Base-by-base conservation (phyloP, 2,329 filamentous ascomycete species). In the Alternaria hordeiaustralica region DNA sequence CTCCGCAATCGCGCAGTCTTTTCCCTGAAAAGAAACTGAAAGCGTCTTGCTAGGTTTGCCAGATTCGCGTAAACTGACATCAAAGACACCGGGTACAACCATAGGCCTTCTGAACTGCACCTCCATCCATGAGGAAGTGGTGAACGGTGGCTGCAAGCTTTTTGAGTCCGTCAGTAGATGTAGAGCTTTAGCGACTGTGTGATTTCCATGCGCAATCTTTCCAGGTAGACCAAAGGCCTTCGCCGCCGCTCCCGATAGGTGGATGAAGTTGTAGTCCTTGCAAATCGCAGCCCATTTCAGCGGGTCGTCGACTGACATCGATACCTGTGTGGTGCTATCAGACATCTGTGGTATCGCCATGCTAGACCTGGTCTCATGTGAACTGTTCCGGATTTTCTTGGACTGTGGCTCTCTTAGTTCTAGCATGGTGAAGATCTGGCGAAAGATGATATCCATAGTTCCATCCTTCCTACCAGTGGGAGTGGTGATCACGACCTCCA, bases 201-300 rank as follows among this genome's bases (percentile, higher is more conserved):
- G 58, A 9, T 64, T 64, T 4, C 62, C 62, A 5, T 64, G 54
- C 18, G 50, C 59, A 21, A 63, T 60, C 51, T 59, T 58, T 25
- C 55, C 63, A n/a, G 59, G 55, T 45, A 59, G 21, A 23, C 50
- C 59, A 18, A 62, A 51, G 4, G 55, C 11, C 18, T 50, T 62
- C 26, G 59, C 55, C 30, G 63, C 55, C 5, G 44, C 8, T 12
- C 45, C 15, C 13, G 59, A 62, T 9, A 65, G 25, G 6, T 65
- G 59, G 3, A 65, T 58, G 25, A 62, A 51, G 45, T 65, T 55
- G 36, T 65, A 62, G 18, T 65, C 59, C 28, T 65, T 65, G 45
- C 55, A 62, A 8, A 59, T 46, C 25, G 59, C 50, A n/a, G 50
- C 63, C 50, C 59, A 56, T 47, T 36, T 55, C 25, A 47, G 18